Base-by-base conservation (phyloP, 2,329 filamentous ascomycete genomes). In the Lecanosticta acicola region DNA sequence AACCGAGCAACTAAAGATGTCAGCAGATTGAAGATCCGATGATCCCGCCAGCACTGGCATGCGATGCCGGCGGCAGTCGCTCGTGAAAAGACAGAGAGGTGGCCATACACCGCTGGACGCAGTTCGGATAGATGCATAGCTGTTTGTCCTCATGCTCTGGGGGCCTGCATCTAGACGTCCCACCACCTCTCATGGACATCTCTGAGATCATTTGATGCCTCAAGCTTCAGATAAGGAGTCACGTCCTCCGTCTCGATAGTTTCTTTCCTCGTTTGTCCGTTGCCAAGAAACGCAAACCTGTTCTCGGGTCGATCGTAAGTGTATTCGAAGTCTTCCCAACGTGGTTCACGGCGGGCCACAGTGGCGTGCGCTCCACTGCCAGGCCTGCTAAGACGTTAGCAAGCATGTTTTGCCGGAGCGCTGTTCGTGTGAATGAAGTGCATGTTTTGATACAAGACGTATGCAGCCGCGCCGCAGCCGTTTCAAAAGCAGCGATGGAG, bases 151-250 rank as follows among this genome's bases (percentile, higher is more conserved):
- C n/a, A n/a, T n/a, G n/a, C n/a, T n/a, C n/a, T n/a, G n/a, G n/a
- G n/a, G n/a, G n/a, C n/a, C n/a, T n/a, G n/a, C n/a, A n/a, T n/a
- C 36, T 39, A 54, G 21, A 51, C 44, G 29, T 54, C 51, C 51
- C 51, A 85, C 84, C 84, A 88, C 14, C 73, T 73, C 70, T 88
- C 84, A 60, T 87, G 78, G 41, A 84, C 60, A 36, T 78, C 73
- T 52, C 73, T 72, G 50, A 87, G 64, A 59, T 86, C 79, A 33
- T 81, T 70, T 26, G 77, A 69, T 29, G 71, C 71, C 0, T 77
- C 76, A 21, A 73, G 56, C 52, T 68, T 76, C 45, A 88, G 62
- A 70, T 87, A 85, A 8, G 75, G 68, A 9, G 80, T 84, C 60
- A 85, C 68, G 55, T 86, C 81, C 3, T 71, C 7, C 11, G 7